A percentile compares a stretch with the other conserved stretches of the same genome.
These are phyloP conservation scores for Ilyonectria destructans DNA, from an alignment of 2,329 filamentous ascomycete genomes.

Conservation along the genomic window DNA sequence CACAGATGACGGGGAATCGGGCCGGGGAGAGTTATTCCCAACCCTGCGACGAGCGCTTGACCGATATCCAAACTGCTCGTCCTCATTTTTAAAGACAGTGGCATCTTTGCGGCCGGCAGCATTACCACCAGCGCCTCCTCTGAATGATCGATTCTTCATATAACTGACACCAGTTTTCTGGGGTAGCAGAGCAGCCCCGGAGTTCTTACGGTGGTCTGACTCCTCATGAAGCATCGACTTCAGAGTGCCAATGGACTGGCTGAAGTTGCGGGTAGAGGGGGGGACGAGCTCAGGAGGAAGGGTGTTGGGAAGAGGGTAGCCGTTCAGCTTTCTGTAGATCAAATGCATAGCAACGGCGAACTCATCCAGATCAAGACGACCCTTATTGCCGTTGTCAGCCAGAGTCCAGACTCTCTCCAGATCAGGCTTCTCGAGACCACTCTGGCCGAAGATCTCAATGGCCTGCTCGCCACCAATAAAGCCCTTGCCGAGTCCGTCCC, in stretches of 20 bases:
- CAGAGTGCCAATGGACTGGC: conserved; percentile 92
- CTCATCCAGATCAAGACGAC: conserved; percentile 94
- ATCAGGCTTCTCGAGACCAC: conserved; percentile 91
- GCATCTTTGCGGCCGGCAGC: conserved; percentile 86
- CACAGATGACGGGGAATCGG: conserved; percentile 80
- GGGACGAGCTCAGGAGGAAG: conserved; percentile 94
- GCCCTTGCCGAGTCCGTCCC: conserved; percentile 95
- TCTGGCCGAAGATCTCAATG: conserved; percentile 97
- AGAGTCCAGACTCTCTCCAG: conserved; percentile 96
- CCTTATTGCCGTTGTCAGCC: conserved; percentile 94
- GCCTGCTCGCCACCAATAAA: conserved; percentile 93
- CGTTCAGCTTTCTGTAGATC: conserved; percentile 97
- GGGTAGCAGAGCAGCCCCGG: conserved; percentile 90
- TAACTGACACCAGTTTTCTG: conserved; percentile 99
- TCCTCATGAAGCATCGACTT: conserved; percentile 92
- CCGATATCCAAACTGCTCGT: conserved; percentile 91
- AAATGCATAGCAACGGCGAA: conserved; percentile 99
- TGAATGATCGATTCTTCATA: conserved; percentile 95
- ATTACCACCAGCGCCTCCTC: conserved; percentile 72
- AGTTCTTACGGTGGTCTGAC: conserved; percentile 90
- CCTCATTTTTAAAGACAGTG: conserved; percentile 97
- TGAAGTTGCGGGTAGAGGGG: conserved; percentile 94
- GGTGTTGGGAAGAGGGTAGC: conserved; percentile 90
- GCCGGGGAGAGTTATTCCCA: conserved; percentile 86
- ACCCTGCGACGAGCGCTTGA: conserved; percentile 93